Evolutionary conservation across 1,284 basidiomycete species (phyloP).

Genomic region (Xerocomus minutiporus): DNA sequence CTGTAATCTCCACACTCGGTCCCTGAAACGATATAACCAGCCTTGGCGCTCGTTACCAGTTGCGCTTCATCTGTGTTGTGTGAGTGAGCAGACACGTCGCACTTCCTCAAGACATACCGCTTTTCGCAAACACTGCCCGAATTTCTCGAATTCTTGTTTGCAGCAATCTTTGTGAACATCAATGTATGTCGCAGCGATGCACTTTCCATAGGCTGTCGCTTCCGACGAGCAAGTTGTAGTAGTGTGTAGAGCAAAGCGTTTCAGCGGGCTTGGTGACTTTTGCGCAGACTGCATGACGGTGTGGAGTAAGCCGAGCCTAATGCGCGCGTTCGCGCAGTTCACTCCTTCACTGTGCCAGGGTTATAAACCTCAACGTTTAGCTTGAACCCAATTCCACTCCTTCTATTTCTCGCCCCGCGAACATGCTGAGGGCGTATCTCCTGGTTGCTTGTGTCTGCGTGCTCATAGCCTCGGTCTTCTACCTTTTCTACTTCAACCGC

Average conservation of each 20-base stretch:
- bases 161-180: conserved; percentile 77
- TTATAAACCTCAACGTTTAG: background rate
- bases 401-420: conserved; percentile 3
- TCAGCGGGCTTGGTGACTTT: conserved; percentile 42
- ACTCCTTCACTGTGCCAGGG: conserved; percentile 1
- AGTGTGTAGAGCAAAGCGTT: conserved; percentile 60
- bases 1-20: conserved; percentile 15
- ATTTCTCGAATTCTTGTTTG: conserved; percentile 71
- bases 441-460: conserved; percentile 72
- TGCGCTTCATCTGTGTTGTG: conserved; percentile 58
- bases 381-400: background rate
- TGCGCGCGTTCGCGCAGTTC: background rate
- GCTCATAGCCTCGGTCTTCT: conserved; percentile 64
- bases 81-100: conserved; percentile 1
- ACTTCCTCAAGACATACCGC: conserved; percentile 46
- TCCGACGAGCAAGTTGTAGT: conserved; percentile 66
- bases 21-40: conserved; percentile 5
- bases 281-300: conserved; percentile 22
- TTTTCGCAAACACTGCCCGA: conserved; percentile 67
- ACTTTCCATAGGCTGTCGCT: conserved; percentile 74
- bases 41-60: conserved; percentile 42
- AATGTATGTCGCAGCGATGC: conserved; percentile 69
- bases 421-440: conserved; percentile 57
- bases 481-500: conserved; percentile 90
- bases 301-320: background rate